These are phyloP conservation scores for Boletus bicolor DNA, from an alignment of 768 basidiomycete species.

Conservation along the genomic window DNA sequence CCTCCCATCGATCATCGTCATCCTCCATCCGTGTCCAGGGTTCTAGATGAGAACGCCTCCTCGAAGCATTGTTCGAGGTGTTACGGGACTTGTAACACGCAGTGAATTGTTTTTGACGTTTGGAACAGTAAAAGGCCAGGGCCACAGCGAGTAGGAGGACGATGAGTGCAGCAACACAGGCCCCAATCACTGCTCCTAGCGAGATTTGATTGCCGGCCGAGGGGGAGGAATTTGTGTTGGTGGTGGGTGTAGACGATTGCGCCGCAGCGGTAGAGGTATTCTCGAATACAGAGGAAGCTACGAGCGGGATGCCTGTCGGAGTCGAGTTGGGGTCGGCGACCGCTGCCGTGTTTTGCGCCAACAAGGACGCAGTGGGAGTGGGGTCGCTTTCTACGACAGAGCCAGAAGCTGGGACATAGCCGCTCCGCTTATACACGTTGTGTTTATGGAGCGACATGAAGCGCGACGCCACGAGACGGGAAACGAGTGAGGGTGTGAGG, in stretches of 20 bases:
- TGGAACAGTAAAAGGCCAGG: conserved; percentile 53
- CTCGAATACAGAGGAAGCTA: not conserved
- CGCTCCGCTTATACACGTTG: conserved; percentile 17
- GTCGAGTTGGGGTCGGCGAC: not conserved
- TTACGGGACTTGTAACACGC: conserved; percentile 35
- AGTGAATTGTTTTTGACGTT: conserved; percentile 27
- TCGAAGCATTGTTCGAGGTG: conserved; percentile 41
- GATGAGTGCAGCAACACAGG: conserved; percentile 57
- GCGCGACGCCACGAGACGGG: not conserved
- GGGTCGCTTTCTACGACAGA: conserved; percentile 25
- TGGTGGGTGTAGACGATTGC: conserved; percentile 9
- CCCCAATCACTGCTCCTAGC: conserved; percentile 54
- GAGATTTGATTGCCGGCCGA: conserved; percentile 25
- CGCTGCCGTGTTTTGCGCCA: conserved; percentile 21
- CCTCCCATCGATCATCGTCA: conserved; percentile 46
- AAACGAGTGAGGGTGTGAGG: not conserved
- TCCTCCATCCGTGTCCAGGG: conserved; percentile 61
- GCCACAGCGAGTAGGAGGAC: conserved; percentile 50
- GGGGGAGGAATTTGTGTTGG: conserved; percentile 1
- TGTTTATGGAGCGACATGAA: conserved; percentile 17
- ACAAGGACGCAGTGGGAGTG: conserved; percentile 23
- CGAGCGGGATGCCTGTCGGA: conserved; percentile 16
- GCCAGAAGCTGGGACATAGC: conserved; percentile 16
- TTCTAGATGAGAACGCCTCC: conserved; percentile 42
- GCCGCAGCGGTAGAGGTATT: not conserved